phyloP scores from a whole-genome alignment of 106 monocot species.

The Dioscorea alata region DNA sequence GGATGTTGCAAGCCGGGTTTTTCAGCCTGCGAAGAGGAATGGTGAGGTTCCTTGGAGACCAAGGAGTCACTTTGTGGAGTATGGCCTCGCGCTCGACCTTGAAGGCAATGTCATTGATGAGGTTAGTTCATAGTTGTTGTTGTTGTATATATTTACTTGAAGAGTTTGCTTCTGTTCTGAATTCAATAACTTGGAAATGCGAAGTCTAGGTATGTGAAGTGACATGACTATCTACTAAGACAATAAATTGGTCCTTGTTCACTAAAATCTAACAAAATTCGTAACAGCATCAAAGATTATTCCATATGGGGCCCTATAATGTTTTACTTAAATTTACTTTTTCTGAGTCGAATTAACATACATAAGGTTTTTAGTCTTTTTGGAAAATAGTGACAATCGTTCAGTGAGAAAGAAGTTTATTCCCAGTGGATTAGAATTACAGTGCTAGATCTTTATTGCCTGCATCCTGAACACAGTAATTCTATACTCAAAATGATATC shows the following conservation, averaged over 20 bases:
- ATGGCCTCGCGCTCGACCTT: conserved; percentile 54
- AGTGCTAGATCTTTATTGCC: too few relatives aligned
- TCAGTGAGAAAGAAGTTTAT: too few relatives aligned
- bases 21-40: conserved; percentile 44
- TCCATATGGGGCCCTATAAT: neutral
- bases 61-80: conserved; percentile 81
- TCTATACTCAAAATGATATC: neutral
- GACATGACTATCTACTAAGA: too few relatives aligned
- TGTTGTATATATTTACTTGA: neutral
- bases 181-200: neutral
- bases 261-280: too few relatives aligned
- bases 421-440: too few relatives aligned
- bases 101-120: conserved; percentile 76
- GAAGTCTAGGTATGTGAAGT: too few relatives aligned
- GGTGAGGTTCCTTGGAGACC: conserved; percentile 49
- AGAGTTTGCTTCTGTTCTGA: neutral
- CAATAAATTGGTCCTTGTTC: too few relatives aligned
- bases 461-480: too few relatives aligned
- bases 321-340: neutral
- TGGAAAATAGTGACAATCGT: too few relatives aligned
- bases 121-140: conserved; percentile 33
- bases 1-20: conserved; percentile 49
- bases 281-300: too few relatives aligned
- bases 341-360: neutral
- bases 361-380: neutral